Evolutionary conservation across 2,329 filamentous ascomycete genomes (phyloP), one percentile per base, ranked within the genome.

Genomic region (Akanthomyces dipterigenus): DNA sequence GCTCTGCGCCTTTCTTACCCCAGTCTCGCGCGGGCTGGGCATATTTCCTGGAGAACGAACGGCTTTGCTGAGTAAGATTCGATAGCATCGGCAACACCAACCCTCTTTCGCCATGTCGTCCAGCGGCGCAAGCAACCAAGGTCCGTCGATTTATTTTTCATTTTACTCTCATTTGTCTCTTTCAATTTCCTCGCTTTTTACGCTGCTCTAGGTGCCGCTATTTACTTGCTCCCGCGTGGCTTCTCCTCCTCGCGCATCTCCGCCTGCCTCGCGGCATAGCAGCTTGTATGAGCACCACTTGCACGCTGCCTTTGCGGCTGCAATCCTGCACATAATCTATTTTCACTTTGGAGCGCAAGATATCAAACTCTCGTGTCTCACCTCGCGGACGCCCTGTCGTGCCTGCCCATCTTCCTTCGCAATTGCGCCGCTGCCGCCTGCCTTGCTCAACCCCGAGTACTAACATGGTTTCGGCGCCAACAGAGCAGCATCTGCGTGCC

Each of bases 401-500:
- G 43, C 9, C 31, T 34, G 24, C 28, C 36, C n/a, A 6, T 36
- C 38, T 26, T 11, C n/a, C 43, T 24, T 53, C 38, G 6, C 38
- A 49, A 26, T 53, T 43, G 26, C 56, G 34, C 24, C 20, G 26
- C n/a, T 43, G 14, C 48, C 18, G 11, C 38, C 9, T 28, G 31
- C 18, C 20, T 11, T 28, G 2, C 43, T 20, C 31, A 18, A 16
- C 38, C 16, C 28, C 38, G 26, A 36, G 38, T 60, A 46, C 58
- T 64, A 56, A 65, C 55, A 54, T 55, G 58, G 28, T 51, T 22
- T 64, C 65, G 62, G 63, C 65, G 61, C 61, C 65, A 62, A 61
- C 66, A 76, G 74, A 76, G 70, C 74, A 76, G 69, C 75, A 77
- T 63, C 66, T 78, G 67, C 74, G 72, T 69, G 75, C 74, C 67